A percentile compares a stretch with the other conserved stretches of the same genome.
These are phyloP conservation scores for Elymus sibiricus DNA, from an alignment of 176 grass and related monocot species.

Conservation along the genomic window DNA sequence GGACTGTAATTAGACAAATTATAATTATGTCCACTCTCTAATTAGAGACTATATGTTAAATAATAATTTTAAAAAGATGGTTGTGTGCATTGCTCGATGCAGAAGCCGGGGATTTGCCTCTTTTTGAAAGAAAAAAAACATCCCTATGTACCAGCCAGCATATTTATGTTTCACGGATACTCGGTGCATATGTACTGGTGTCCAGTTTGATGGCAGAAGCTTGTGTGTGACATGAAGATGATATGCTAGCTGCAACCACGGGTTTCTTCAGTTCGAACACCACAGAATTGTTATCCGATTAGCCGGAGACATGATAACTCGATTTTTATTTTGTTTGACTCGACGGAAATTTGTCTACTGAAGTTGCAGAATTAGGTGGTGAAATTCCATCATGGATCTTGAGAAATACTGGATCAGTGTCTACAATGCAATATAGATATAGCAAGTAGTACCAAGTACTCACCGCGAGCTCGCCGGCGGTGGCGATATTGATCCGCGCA, in stretches of 20 bases:
- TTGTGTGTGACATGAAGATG: not conserved
- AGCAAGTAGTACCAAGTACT: slow-evolving; percentile 24
- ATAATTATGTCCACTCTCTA: too few relatives aligned
- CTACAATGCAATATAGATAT: not conserved
- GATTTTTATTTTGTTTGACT: not conserved
- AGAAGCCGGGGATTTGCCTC: too few relatives aligned
- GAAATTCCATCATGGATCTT: not conserved
- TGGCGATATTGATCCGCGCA: slow-evolving; percentile 54
- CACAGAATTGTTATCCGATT: not conserved
- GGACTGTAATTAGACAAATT: too few relatives aligned
- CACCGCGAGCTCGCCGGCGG: slow-evolving; percentile 78
- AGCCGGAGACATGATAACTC: not conserved
- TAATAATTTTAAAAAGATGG: too few relatives aligned
- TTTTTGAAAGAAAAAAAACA: too few relatives aligned
- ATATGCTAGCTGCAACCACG: not conserved
- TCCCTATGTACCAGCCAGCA: not conserved
- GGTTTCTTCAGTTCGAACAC: not conserved
- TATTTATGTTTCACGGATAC: not conserved
- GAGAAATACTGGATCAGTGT: not conserved
- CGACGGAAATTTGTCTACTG: not conserved
- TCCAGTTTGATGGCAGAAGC: not conserved
- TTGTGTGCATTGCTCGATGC: too few relatives aligned
- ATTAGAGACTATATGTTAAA: too few relatives aligned
- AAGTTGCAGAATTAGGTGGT: not conserved
- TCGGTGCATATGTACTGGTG: too few relatives aligned